These are phyloP conservation scores for Golubevia sp. DNA, from an alignment of 1,284 basidiomycete genomes.

Conservation along the genomic window DNA sequence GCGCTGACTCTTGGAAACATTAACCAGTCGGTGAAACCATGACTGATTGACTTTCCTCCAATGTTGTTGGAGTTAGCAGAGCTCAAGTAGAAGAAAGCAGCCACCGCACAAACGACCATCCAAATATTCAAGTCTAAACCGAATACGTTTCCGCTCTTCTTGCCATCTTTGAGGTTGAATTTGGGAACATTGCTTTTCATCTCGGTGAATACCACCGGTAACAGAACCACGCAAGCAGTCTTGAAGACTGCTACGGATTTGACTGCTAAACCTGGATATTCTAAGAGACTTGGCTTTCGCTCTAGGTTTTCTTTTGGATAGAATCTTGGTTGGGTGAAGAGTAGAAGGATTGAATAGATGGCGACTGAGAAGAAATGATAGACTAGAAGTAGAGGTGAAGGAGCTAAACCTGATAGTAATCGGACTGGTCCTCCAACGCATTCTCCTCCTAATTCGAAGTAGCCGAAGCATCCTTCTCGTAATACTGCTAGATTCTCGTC, in stretches of 20 bases:
- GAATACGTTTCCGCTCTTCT: not conserved
- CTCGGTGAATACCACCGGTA: slow-evolving; percentile 58
- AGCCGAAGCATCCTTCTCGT: slow-evolving; percentile 92
- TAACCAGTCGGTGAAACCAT: too few species aligned
- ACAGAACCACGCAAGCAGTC: slow-evolving; percentile 53
- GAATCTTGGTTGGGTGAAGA: slow-evolving; percentile 68
- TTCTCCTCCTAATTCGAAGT: slow-evolving; percentile 91
- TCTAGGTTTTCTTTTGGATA: slow-evolving; percentile 10
- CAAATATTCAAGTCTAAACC: not conserved
- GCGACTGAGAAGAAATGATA: slow-evolving; percentile 95
- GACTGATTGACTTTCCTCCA: too few species aligned
- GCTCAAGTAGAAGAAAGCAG: not conserved
- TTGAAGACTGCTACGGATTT: slow-evolving; percentile 43
- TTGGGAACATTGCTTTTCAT: slow-evolving; percentile 30
- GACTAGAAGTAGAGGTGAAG: slow-evolving; percentile 77
- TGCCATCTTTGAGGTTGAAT: not conserved
- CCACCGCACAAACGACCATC: not conserved
- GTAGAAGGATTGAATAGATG: slow-evolving; percentile 84
- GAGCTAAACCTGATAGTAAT: slow-evolving; percentile 68
- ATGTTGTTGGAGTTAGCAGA: too few species aligned
- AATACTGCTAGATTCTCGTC: slow-evolving; percentile 81
- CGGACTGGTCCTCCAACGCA: slow-evolving; percentile 86
- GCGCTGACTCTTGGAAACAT: too few species aligned
- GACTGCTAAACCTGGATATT: slow-evolving; percentile 37
- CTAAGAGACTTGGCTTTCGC: slow-evolving; percentile 9